phyloP scores from a whole-genome alignment of 805 yeast genomes.

The Metschnikowia lochheadii region DNA sequence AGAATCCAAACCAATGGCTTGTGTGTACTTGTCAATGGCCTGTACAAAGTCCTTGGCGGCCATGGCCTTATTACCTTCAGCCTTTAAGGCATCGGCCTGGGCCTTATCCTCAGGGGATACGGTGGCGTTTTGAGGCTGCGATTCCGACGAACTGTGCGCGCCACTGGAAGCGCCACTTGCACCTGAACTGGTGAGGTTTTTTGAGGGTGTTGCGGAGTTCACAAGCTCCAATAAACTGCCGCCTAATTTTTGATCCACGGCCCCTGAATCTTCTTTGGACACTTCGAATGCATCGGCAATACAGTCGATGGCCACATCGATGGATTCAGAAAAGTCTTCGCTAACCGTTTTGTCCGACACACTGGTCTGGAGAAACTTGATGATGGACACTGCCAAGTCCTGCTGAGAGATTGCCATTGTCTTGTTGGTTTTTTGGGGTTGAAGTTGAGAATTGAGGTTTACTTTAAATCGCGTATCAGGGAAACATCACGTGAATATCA shows the following conservation, averaged over 20 bases:
- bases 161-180: not conserved
- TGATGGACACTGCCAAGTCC: slow-evolving; percentile 69
- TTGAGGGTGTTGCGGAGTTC: slow-evolving; percentile 1
- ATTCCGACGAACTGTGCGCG: slow-evolving; percentile 15
- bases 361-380: slow-evolving; percentile 61
- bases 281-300: slow-evolving; percentile 82
- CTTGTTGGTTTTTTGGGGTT: not conserved
- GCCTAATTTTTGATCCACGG: slow-evolving; percentile 35
- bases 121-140: slow-evolving; percentile 27
- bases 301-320: slow-evolving; percentile 93
- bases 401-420: slow-evolving; percentile 49
- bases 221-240: slow-evolving; percentile 49
- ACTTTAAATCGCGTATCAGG: too few relatives aligned
- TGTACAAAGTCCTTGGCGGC: slow-evolving; percentile 63
- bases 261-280: slow-evolving; percentile 40
- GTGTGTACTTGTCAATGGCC: slow-evolving; percentile 76
- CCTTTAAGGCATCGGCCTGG: slow-evolving; percentile 79
- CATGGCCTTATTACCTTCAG: slow-evolving; percentile 88
- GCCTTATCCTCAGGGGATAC: slow-evolving; percentile 54
- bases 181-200: too few relatives aligned
- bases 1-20: slow-evolving; percentile 68
- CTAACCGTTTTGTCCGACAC: slow-evolving; percentile 59
- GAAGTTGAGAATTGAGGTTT: not conserved
- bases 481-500: too few relatives aligned
- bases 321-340: slow-evolving; percentile 79